A percentile compares a stretch with the other conserved stretches of the same genome.
Evolutionary conservation across 352 stramenopile species (phyloP).

Genomic region (Pythium sukuiense): DNA sequence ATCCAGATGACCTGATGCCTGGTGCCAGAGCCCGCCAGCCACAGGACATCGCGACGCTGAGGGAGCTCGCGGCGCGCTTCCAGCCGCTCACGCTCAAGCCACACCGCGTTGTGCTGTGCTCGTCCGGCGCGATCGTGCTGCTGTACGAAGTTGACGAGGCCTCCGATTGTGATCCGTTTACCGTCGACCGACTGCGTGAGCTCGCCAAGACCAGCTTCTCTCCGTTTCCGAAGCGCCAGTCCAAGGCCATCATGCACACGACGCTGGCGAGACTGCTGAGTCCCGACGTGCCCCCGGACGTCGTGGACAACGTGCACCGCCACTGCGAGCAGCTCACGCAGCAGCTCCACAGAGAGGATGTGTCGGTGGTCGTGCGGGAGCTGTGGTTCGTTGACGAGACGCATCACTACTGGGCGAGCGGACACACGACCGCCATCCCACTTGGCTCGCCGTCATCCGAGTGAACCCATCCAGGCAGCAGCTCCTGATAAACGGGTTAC

Average conservation of each 20-base stretch:
- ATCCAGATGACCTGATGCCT: conserved; percentile 55
- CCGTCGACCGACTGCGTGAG: conserved; percentile 54
- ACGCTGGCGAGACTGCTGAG: conserved; percentile 61
- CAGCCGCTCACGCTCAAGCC: conserved; percentile 46
- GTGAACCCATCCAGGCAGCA: background rate
- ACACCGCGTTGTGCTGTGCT: conserved; percentile 53
- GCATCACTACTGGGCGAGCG: conserved; percentile 57
- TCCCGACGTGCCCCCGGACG: conserved; percentile 37
- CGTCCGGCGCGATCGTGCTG: conserved; percentile 68
- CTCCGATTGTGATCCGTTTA: conserved; percentile 44
- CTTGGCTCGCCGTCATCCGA: conserved; percentile 22
- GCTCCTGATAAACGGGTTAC: background rate
- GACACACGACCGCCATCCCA: conserved; percentile 43
- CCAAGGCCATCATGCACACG: conserved; percentile 72
- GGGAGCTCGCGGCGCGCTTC: conserved; percentile 37
- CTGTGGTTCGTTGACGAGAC: conserved; percentile 78
- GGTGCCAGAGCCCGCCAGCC: conserved; percentile 35
- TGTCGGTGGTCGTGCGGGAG: conserved; percentile 40
- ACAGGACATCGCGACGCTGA: conserved; percentile 49
- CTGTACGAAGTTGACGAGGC: conserved; percentile 51
- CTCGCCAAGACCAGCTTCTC: conserved; percentile 50
- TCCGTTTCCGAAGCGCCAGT: conserved; percentile 30
- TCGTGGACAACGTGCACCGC: conserved; percentile 36
- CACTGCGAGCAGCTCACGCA: conserved; percentile 59
- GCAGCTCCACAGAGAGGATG: conserved; percentile 28